These are phyloP conservation scores for Tuber brumale DNA, from an alignment of 495 filamentous ascomycete species.

Conservation along the genomic window DNA sequence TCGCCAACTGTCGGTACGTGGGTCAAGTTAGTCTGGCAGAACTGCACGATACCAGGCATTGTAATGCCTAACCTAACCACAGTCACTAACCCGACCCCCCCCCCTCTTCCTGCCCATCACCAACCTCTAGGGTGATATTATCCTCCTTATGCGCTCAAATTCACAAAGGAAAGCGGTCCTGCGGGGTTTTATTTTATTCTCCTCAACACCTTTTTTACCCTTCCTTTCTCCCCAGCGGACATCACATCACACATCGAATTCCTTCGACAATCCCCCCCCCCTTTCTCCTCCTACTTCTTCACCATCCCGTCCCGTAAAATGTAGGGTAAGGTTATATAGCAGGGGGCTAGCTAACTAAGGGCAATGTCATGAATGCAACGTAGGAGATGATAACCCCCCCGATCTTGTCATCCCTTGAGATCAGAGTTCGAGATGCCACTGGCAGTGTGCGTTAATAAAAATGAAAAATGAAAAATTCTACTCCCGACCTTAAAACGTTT, in stretches of 20 bases:
- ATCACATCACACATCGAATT: slow-evolving; percentile 1
- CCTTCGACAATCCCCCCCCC: slow-evolving; percentile 8
- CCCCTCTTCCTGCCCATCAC: slow-evolving; percentile 14
- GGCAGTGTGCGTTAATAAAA: neutral
- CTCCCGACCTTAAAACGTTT: neutral
- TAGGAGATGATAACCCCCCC: slow-evolving; percentile 8
- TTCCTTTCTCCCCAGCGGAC: neutral
- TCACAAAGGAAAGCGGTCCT: slow-evolving; percentile 23
- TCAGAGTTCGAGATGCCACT: slow-evolving; percentile 11
- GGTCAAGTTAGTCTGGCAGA: slow-evolving; percentile 17
- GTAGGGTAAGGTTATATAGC: slow-evolving; percentile 8
- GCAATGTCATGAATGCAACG: neutral
- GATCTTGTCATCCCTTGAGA: slow-evolving; percentile 30
- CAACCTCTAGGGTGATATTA: neutral
- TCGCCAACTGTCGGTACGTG: slow-evolving; percentile 17
- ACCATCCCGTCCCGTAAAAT: slow-evolving; percentile 10
- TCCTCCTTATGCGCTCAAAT: slow-evolving; percentile 33
- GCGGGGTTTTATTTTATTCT: slow-evolving; percentile 30
- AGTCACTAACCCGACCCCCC: slow-evolving; percentile 23
- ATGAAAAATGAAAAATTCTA: neutral
- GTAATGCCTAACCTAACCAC: slow-evolving; percentile 26
- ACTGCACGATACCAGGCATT: slow-evolving; percentile 12
- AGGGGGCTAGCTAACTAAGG: neutral
- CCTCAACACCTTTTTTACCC: slow-evolving; percentile 15
- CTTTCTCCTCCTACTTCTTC: neutral